Conservation (phyloP, 1,284 basidiomycete genomes). For the Puccinia polysora region DNA sequence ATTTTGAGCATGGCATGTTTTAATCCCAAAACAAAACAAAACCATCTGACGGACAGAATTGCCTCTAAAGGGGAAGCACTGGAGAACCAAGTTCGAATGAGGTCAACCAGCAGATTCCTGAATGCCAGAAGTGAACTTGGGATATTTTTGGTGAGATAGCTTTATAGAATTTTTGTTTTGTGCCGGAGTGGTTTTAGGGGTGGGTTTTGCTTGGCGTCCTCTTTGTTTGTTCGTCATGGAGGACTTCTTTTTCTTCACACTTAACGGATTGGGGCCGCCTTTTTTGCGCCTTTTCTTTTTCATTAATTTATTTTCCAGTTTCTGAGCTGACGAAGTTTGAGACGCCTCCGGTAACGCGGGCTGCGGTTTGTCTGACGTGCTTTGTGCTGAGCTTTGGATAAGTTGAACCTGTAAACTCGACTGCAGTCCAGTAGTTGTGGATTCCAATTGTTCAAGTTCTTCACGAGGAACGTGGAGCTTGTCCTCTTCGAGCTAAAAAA, state of each 20-base stretch:
- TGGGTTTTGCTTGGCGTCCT: conserved; percentile 1
- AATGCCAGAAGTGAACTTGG: too few species aligned
- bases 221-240: conserved; percentile 11
- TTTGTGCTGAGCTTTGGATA: background rate
- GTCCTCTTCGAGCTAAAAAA: conserved; percentile 22
- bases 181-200: background rate
- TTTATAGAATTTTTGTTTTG: conserved; percentile 1
- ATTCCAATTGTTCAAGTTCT: conserved; percentile 24
- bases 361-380: background rate
- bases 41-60: too few species aligned
- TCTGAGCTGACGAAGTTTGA: conserved; percentile 19
- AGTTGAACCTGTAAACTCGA: conserved; percentile 5
- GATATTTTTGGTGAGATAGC: too few species aligned
- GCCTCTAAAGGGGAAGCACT: too few species aligned
- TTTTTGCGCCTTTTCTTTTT: conserved; percentile 17
- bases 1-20: too few species aligned
- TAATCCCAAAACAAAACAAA: too few species aligned
- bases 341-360: background rate
- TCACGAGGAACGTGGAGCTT: conserved; percentile 26
- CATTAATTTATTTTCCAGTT: conserved; percentile 13
- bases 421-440: background rate
- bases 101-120: too few species aligned
- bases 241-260: conserved; percentile 33
- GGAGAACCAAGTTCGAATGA: too few species aligned
- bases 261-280: conserved; percentile 23